A percentile compares a stretch with the other conserved stretches of the same genome.
phyloP scores from a whole-genome alignment of 805 yeast genomes.

The Ogataea ganodermae region DNA sequence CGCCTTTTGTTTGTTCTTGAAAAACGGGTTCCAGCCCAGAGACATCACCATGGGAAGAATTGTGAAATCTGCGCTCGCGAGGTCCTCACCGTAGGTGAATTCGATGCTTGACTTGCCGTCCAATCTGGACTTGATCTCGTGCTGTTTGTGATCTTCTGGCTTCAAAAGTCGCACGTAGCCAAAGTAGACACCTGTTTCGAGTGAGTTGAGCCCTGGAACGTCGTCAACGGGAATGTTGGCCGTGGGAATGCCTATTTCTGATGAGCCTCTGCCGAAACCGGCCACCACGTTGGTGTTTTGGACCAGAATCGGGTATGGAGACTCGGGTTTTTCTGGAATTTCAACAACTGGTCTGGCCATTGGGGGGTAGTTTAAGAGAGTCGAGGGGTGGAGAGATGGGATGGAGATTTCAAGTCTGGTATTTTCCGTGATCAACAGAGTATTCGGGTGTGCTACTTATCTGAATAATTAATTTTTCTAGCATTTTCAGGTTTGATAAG shows the following conservation, averaged over 20 bases:
- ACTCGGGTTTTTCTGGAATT: slow-evolving; percentile 42
- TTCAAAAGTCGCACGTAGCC: slow-evolving; percentile 52
- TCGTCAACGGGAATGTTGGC: slow-evolving; percentile 75
- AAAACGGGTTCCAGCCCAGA: slow-evolving; percentile 94
- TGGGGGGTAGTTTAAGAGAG: neutral
- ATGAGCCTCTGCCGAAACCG: slow-evolving; percentile 95
- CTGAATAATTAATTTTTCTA: too few species aligned
- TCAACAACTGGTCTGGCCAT: slow-evolving; percentile 40
- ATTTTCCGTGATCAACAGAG: too few species aligned
- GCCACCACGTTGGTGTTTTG: slow-evolving; percentile 54
- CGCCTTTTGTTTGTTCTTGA: slow-evolving; percentile 73
- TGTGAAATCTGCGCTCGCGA: slow-evolving; percentile 46
- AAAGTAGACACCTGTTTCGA: slow-evolving; percentile 83
- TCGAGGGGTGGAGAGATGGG: neutral
- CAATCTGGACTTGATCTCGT: slow-evolving; percentile 28
- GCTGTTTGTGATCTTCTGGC: slow-evolving; percentile 20
- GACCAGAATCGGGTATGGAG: slow-evolving; percentile 52
- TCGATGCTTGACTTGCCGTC: slow-evolving; percentile 46
- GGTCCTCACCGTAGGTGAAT: slow-evolving; percentile 60
- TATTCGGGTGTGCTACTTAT: too few species aligned
- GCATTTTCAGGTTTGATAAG: too few species aligned
- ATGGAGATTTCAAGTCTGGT: too few species aligned
- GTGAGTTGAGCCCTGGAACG: slow-evolving; percentile 41
- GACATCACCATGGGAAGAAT: slow-evolving; percentile 90
- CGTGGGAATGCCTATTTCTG: slow-evolving; percentile 93